These are phyloP conservation scores for Hypoxylon sp. DNA, from an alignment of 2,329 filamentous ascomycete species.

Conservation along the genomic window DNA sequence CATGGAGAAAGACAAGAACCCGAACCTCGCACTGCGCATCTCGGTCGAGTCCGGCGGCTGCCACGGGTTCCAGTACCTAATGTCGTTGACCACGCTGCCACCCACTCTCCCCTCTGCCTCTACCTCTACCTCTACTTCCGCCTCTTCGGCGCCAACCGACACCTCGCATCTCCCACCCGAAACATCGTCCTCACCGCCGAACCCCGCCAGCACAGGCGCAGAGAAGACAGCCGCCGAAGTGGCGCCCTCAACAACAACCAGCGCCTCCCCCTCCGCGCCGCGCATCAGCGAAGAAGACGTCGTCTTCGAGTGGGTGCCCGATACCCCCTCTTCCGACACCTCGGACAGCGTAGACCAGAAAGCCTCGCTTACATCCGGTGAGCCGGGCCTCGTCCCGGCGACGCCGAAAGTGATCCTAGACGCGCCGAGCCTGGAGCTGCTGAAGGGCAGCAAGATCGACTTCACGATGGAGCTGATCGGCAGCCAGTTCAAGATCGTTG, in stretches of 20 bases:
- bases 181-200: constrained; percentile 30
- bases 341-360: no score
- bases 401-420: constrained; percentile 90
- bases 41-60: constrained; percentile 94
- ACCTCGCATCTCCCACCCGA: constrained; percentile 27
- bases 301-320: constrained; percentile 79
- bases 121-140: constrained; percentile 24
- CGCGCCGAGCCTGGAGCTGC: constrained; percentile 84
- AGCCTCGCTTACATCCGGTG: not conserved
- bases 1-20: constrained; percentile 79
- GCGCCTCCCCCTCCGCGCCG: constrained; percentile 38
- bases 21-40: constrained; percentile 88
- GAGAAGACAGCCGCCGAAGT: constrained; percentile 38
- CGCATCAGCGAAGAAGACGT: constrained; percentile 81
- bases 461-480: constrained; percentile 91
- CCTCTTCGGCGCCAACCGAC: not conserved
- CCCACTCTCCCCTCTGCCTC: constrained; percentile 46
- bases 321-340: not conserved
- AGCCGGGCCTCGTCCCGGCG: not conserved
- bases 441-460: constrained; percentile 95
- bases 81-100: constrained; percentile 82
- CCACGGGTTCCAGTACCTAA: constrained; percentile 97
- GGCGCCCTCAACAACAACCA: constrained; percentile 53
- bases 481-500: constrained; percentile 95
- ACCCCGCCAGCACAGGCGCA: constrained; percentile 1